Conservation (phyloP, 129 eudicot species). For the Flaveria brownii region DNA sequence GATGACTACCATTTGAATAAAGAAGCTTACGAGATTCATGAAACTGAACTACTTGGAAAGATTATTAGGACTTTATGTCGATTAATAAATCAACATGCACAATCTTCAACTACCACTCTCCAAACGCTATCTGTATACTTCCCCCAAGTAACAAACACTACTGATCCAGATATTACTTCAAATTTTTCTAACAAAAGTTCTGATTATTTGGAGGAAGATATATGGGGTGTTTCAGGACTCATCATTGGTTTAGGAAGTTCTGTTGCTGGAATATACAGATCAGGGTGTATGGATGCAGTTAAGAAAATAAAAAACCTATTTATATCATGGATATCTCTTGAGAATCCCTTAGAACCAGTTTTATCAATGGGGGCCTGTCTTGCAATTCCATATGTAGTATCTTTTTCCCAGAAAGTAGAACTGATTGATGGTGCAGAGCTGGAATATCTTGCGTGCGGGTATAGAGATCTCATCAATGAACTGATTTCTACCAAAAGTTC, state of each 20-base stretch:
- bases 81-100: slow-evolving; percentile 49
- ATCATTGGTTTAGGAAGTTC: slow-evolving; percentile 75
- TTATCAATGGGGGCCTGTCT: slow-evolving; percentile 74
- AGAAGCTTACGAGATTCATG: slow-evolving; percentile 50
- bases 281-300: slow-evolving; percentile 64
- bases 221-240: slow-evolving; percentile 93
- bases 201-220: slow-evolving; percentile 71
- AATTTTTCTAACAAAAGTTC: slow-evolving; percentile 20
- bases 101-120: slow-evolving; percentile 46
- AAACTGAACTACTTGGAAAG: slow-evolving; percentile 60
- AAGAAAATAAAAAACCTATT: slow-evolving; percentile 48
- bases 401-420: slow-evolving; percentile 77
- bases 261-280: slow-evolving; percentile 69
- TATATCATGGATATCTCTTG: slow-evolving; percentile 64
- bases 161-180: slow-evolving; percentile 26
- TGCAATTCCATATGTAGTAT: slow-evolving; percentile 61
- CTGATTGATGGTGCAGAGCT: slow-evolving; percentile 60
- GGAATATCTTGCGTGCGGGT: slow-evolving; percentile 45
- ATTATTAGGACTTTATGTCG: slow-evolving; percentile 56
- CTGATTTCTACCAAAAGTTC: slow-evolving; percentile 50
- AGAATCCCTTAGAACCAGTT: slow-evolving; percentile 37
- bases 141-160: slow-evolving; percentile 40
- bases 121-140: slow-evolving; percentile 47
- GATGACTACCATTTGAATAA: slow-evolving; percentile 36
- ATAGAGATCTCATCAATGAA: slow-evolving; percentile 57